phyloP scores from a whole-genome alignment of 441 rosid genomes.

The Croton setiger region DNA sequence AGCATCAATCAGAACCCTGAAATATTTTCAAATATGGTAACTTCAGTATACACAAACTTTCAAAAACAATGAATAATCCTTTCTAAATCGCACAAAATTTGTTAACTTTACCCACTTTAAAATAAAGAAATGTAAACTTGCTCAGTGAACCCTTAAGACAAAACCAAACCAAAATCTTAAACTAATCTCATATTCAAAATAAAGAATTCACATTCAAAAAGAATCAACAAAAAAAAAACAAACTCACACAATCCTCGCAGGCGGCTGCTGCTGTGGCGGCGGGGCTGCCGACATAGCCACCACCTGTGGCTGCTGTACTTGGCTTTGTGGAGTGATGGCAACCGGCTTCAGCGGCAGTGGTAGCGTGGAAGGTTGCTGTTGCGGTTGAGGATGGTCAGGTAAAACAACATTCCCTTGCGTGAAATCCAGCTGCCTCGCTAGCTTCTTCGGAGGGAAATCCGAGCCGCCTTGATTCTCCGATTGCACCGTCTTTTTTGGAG shows the following conservation, averaged over 20 bases:
- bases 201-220: background rate
- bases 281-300: slow-evolving; percentile 24
- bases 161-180: background rate
- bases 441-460: slow-evolving; percentile 45
- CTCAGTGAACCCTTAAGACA: background rate
- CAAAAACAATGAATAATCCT: background rate
- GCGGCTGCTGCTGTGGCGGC: slow-evolving; percentile 25
- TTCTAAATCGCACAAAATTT: background rate
- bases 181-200: background rate
- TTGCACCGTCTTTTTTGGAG: slow-evolving; percentile 51
- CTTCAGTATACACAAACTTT: background rate
- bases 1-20: slow-evolving; percentile 1
- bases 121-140: slow-evolving; percentile 8
- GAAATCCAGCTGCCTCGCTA: slow-evolving; percentile 81
- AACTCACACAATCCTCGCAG: slow-evolving; percentile 59
- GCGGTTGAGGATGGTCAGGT: slow-evolving; percentile 57
- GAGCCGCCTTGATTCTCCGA: slow-evolving; percentile 28
- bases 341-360: slow-evolving; percentile 27
- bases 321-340: slow-evolving; percentile 13
- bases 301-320: slow-evolving; percentile 26
- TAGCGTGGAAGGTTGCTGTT: slow-evolving; percentile 27
- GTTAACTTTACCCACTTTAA: background rate
- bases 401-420: slow-evolving; percentile 37
- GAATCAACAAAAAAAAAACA: slow-evolving; percentile 9
- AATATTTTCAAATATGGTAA: background rate